Percentiles rank a stretch among this genome's conserved stretches.
These are phyloP conservation scores for Trebouxia sp. DNA, from an alignment of 139 green algal species.

Conservation along the genomic window DNA sequence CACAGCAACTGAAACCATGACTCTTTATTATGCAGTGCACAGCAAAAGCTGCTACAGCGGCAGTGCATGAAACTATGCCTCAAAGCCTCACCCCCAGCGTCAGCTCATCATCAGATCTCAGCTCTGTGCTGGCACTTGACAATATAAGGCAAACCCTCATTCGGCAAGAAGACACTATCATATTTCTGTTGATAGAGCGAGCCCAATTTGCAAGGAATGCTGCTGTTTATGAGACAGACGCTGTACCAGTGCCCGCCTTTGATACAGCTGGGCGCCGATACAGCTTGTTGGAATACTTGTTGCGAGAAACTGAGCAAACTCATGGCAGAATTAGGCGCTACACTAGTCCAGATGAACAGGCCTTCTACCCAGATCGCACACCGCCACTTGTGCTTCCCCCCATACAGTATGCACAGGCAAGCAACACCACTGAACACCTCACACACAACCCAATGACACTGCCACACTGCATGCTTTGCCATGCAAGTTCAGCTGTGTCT, in stretches of 20 bases:
- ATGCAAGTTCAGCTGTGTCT: not conserved
- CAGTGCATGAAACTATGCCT: not conserved
- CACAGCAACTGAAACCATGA: too few relatives aligned
- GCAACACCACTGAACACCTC: too few relatives aligned
- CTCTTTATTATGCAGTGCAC: not conserved
- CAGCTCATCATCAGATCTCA: slow-evolving; percentile 45
- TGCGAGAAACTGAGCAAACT: slow-evolving; percentile 90
- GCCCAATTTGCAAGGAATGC: slow-evolving; percentile 85
- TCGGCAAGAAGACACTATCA: slow-evolving; percentile 97
- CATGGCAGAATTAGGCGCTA: slow-evolving; percentile 90
- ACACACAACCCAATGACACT: not conserved
- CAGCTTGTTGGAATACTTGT: slow-evolving; percentile 88
- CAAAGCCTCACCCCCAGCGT: slow-evolving; percentile 10
- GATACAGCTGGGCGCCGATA: not conserved
- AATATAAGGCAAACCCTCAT: slow-evolving; percentile 87
- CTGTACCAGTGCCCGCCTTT: slow-evolving; percentile 66
- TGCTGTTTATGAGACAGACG: slow-evolving; percentile 76
- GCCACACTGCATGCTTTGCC: not conserved
- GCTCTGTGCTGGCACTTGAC: slow-evolving; percentile 58
- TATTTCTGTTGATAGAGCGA: slow-evolving; percentile 96
- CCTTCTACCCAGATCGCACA: slow-evolving; percentile 87
- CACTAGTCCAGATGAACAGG: slow-evolving; percentile 93
- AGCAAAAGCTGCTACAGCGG: not conserved
- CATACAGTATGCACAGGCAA: slow-evolving; percentile 50
- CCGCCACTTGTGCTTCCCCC: slow-evolving; percentile 57